Percentiles rank a stretch among this genome's conserved stretches.
These are phyloP conservation scores for Fusarium abutilonis DNA, from an alignment of 2,329 filamentous ascomycete genomes.

Conservation along the genomic window DNA sequence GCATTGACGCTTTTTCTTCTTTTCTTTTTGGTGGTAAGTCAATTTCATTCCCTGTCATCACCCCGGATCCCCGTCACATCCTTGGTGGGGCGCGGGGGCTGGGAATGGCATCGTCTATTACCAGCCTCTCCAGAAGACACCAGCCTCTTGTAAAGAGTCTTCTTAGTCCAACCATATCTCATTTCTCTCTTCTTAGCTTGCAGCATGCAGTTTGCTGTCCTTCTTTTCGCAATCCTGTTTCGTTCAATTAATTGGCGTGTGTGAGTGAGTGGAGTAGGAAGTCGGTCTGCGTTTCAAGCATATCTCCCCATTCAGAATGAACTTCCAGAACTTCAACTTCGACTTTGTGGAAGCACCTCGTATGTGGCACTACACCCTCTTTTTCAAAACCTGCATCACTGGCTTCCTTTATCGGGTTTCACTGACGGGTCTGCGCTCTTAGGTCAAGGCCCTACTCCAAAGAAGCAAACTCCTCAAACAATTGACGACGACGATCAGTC, in stretches of 20 bases:
- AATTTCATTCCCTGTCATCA: conserved; percentile 12
- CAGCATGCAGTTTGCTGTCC: conserved; percentile 44
- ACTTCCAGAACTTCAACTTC: conserved; percentile 51
- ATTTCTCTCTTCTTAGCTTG: conserved; percentile 36
- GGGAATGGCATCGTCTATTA: conserved; percentile 36
- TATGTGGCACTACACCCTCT: conserved; percentile 45
- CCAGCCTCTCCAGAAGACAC: conserved; percentile 40
- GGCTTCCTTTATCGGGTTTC: conserved; percentile 27
- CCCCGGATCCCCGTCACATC: conserved; percentile 10
- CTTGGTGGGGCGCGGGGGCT: conserved; percentile 43
- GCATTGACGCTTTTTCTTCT: conserved; percentile 1
- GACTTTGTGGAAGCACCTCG: conserved; percentile 52
- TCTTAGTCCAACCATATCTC: conserved; percentile 50
- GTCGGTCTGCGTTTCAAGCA: conserved; percentile 39
- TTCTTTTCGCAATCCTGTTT: conserved; percentile 46
- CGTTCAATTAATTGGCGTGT: conserved; percentile 49
- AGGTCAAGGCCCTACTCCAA: conserved; percentile 41
- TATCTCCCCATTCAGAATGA: conserved; percentile 49
- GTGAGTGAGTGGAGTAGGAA: conserved; percentile 48
- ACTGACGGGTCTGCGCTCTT: conserved; percentile 31
- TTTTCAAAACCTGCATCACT: conserved; percentile 15
- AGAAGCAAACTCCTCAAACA: conserved; percentile 37
- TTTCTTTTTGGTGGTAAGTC: conserved; percentile 28
- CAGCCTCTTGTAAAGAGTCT: conserved; percentile 44
- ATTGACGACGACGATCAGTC: conserved; percentile 40